A percentile compares a stretch with the other conserved stretches of the same genome.
Evolutionary conservation across 495 filamentous ascomycete genomes (phyloP).

Genomic region (Daldinia grandis): DNA sequence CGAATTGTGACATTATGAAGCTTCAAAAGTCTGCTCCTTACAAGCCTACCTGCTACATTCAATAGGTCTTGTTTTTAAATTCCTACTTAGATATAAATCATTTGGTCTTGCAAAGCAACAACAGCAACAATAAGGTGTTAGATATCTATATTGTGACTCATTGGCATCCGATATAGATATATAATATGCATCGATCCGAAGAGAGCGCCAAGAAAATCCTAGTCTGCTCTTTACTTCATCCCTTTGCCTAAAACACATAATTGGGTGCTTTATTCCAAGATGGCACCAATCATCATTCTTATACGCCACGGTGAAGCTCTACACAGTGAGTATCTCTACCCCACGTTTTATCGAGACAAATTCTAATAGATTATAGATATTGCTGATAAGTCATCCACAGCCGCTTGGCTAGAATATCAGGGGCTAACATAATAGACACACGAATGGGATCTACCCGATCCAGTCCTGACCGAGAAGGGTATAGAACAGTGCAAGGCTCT

Average conservation of each 20-base stretch:
- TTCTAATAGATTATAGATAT: conserved; percentile 38
- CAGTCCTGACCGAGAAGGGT: conserved; percentile 39
- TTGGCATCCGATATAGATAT: not conserved
- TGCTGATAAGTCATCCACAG: conserved; percentile 34
- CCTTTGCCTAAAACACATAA: conserved; percentile 10
- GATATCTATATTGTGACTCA: conserved; percentile 3
- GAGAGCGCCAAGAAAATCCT: conserved; percentile 11
- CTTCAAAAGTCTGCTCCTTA: conserved; percentile 25
- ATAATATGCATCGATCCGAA: conserved; percentile 27
- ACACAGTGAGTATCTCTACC: conserved; percentile 49
- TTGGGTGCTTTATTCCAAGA: conserved; percentile 25
- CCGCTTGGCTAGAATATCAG: not conserved
- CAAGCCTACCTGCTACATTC: not conserved
- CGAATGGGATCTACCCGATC: conserved; percentile 41
- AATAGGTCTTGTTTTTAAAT: conserved; percentile 3
- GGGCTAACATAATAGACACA: conserved; percentile 43
- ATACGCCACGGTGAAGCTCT: conserved; percentile 60
- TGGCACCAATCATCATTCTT: conserved; percentile 57
- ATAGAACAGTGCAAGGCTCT: conserved; percentile 40
- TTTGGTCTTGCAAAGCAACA: not conserved
- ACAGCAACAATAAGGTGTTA: not conserved
- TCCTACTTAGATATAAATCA: conserved; percentile 8
- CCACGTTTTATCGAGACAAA: not conserved
- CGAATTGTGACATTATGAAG: conserved; percentile 31
- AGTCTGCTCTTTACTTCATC: conserved; percentile 11